These are phyloP conservation scores for Catunica adiposa DNA, from an alignment of 2,329 filamentous ascomycete genomes.

Conservation along the genomic window DNA sequence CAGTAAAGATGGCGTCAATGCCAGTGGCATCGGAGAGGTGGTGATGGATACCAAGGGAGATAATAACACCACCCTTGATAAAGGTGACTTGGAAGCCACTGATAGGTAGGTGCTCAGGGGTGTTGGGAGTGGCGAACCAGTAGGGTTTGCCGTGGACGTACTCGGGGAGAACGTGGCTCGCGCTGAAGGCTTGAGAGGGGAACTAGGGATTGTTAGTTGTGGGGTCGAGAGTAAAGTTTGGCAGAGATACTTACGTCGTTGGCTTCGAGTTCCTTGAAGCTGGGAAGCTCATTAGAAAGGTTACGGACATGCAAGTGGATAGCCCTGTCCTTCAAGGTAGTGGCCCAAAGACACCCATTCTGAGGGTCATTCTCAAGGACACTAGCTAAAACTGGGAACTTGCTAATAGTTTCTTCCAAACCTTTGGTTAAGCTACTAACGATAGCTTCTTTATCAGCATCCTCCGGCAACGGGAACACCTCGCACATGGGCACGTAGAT, in stretches of 20 bases:
- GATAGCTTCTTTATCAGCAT: slow-evolving; percentile 1
- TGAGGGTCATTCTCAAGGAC: neutral
- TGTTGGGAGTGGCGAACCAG: neutral
- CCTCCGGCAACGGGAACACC: slow-evolving; percentile 1
- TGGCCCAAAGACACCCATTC: neutral
- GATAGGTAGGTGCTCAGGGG: neutral
- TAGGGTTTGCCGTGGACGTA: neutral
- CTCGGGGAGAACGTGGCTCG: neutral
- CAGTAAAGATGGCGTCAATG: neutral
- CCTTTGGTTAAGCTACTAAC: slow-evolving; percentile 1
- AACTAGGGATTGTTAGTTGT: neutral
- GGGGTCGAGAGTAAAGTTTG: neutral
- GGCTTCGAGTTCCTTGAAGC: slow-evolving; percentile 7
- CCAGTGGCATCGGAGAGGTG: slow-evolving; percentile 5
- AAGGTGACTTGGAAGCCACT: slow-evolving; percentile 8
- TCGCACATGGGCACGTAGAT: slow-evolving; percentile 3
- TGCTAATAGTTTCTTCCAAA: neutral
- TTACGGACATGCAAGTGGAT: neutral
- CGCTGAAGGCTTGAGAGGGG: slow-evolving; percentile 2
- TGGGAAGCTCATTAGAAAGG: neutral
- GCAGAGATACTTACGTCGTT: slow-evolving; percentile 8
- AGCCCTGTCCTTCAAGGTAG: neutral
- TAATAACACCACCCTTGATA: slow-evolving; percentile 6
- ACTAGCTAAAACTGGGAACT: slow-evolving; percentile 1
- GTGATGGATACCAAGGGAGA: slow-evolving; percentile 1